Evolutionary conservation across 208 protist genomes (phyloP).

Genomic region (Trypanosoma brucei): DNA sequence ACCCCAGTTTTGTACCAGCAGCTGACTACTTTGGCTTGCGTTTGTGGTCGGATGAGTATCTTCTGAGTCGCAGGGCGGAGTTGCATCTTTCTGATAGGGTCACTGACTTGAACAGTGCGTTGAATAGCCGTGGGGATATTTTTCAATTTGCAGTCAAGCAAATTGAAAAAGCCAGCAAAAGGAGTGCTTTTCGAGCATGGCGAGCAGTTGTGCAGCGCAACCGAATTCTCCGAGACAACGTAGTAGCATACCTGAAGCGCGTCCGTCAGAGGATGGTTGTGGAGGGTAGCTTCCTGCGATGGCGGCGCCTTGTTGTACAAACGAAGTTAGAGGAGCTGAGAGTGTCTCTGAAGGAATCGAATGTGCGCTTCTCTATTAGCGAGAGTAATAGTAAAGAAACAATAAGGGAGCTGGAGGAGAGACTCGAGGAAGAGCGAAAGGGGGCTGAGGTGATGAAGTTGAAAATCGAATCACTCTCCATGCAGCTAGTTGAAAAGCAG

Average conservation of each 20-base stretch:
- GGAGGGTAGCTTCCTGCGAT: constrained; percentile 64
- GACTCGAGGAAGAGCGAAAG: constrained; percentile 32
- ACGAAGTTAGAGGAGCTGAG: constrained; percentile 5
- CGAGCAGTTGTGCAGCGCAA: constrained; percentile 25
- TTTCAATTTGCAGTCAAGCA: constrained; percentile 41
- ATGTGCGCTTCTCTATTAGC: constrained; percentile 8
- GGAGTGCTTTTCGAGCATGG: constrained; percentile 49
- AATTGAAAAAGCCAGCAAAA: constrained; percentile 27
- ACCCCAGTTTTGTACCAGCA: constrained; percentile 18
- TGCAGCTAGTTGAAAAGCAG: constrained; percentile 66
- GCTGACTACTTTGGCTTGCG: constrained; percentile 47
- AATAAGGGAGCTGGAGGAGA: constrained; percentile 19
- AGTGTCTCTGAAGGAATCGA: constrained; percentile 20
- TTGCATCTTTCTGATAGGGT: constrained; percentile 27
- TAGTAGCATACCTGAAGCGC: constrained; percentile 32
- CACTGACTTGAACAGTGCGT: constrained; percentile 33
- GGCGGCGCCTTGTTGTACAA: constrained; percentile 52
- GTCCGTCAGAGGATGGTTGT: constrained; percentile 26
- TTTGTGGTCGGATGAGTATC: constrained; percentile 62
- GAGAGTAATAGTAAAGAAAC: constrained; percentile 8
- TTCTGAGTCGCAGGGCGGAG: constrained; percentile 33
- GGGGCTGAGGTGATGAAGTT: constrained; percentile 25
- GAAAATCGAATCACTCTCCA: constrained; percentile 46
- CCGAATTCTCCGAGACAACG: constrained; percentile 26
- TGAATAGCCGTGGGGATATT: constrained; percentile 44